A percentile compares a stretch with the other conserved stretches of the same genome.
Evolutionary conservation across 75 land plant genomes (phyloP).

Genomic region (Larix kaempferi): DNA sequence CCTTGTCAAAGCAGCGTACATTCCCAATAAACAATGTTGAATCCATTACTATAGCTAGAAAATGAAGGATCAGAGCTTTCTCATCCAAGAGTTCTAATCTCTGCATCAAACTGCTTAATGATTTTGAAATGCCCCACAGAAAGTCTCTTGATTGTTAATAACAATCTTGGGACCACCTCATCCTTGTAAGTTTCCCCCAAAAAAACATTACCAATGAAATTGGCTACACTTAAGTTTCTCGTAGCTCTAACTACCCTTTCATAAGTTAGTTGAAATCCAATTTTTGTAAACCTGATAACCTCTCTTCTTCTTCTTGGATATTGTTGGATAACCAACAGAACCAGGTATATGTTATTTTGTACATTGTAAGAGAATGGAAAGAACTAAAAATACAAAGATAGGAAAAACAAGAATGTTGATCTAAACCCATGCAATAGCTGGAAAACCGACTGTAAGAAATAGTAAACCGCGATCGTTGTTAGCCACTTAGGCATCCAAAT

Average conservation of each 20-base stretch:
- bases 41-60: slow-evolving; percentile 59
- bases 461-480: too few relatives aligned
- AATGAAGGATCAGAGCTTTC: slow-evolving; percentile 74
- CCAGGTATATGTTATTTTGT: slow-evolving; percentile 21
- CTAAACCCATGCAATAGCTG: too few relatives aligned
- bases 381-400: slow-evolving; percentile 36
- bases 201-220: slow-evolving; percentile 76
- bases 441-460: too few relatives aligned
- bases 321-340: slow-evolving; percentile 16
- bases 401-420: too few relatives aligned
- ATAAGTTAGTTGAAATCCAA: slow-evolving; percentile 58
- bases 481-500: too few relatives aligned
- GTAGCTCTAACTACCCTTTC: slow-evolving; percentile 68
- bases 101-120: slow-evolving; percentile 77
- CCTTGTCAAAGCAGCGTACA: slow-evolving; percentile 41
- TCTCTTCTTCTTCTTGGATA: slow-evolving; percentile 36
- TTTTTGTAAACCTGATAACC: slow-evolving; percentile 41
- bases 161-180: slow-evolving; percentile 53
- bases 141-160: slow-evolving; percentile 79
- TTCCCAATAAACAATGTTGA: slow-evolving; percentile 86
- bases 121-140: slow-evolving; percentile 70
- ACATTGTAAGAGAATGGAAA: slow-evolving; percentile 31
- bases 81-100: slow-evolving; percentile 73
- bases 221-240: slow-evolving; percentile 48
- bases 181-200: slow-evolving; percentile 88